These are phyloP conservation scores for Penicillium cosmopolitanum DNA, from an alignment of 495 filamentous ascomycete species.

Conservation along the genomic window DNA sequence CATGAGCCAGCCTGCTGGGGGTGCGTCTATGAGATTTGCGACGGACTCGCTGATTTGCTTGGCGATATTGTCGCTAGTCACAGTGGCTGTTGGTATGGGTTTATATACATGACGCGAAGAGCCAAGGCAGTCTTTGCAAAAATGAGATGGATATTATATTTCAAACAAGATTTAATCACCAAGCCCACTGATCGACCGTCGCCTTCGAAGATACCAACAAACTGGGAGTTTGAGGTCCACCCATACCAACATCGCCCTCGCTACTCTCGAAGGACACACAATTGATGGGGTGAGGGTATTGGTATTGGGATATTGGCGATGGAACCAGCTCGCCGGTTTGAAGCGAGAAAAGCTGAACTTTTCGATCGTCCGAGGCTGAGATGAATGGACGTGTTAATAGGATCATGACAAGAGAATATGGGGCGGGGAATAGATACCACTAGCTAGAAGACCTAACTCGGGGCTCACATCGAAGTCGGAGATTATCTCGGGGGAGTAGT, in stretches of 20 bases:
- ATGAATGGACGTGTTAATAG: not conserved
- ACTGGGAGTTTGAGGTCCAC: constrained; percentile 40
- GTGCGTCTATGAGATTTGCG: not conserved
- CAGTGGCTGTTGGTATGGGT: constrained; percentile 20
- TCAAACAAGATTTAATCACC: constrained; percentile 24
- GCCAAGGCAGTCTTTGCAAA: not conserved
- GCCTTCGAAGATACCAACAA: constrained; percentile 39
- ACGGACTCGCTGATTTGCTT: constrained; percentile 10
- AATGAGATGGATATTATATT: not conserved
- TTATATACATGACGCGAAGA: constrained; percentile 23
- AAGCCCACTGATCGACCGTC: constrained; percentile 44
- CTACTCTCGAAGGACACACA: constrained; percentile 42
- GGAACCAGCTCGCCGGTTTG: constrained; percentile 38
- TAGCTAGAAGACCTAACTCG: constrained; percentile 45
- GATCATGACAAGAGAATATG: not conserved
- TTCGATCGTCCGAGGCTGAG: constrained; percentile 36
- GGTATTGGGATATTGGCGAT: constrained; percentile 35
- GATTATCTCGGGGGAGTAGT: constrained; percentile 29
- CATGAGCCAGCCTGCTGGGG: constrained; percentile 11
- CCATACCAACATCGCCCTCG: constrained; percentile 17
- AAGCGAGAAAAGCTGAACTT: constrained; percentile 46
- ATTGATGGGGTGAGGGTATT: constrained; percentile 33
- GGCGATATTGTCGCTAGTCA: constrained; percentile 16
- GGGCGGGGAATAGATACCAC: constrained; percentile 28
- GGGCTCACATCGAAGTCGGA: constrained; percentile 43